Evolutionary conservation across 1,284 basidiomycete species (phyloP).

Genomic region (Leccinum subspadiceum): DNA sequence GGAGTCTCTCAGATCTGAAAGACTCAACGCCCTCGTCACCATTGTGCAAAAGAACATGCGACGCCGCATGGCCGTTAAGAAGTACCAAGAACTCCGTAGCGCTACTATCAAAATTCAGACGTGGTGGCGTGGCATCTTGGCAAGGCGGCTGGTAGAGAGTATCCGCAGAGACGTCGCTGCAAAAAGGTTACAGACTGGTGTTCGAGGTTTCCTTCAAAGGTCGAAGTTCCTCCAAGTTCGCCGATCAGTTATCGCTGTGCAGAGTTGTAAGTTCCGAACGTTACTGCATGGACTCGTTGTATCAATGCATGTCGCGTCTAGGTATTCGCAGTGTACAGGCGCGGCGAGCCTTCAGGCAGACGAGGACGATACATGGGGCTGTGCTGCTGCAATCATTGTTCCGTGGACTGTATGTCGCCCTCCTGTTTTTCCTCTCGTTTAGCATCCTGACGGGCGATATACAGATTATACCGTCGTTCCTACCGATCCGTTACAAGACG

Average conservation of each 20-base stretch:
- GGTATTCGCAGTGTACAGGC: conserved; percentile 82
- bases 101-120: conserved; percentile 88
- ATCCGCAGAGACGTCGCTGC: conserved; percentile 79
- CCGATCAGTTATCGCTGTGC: conserved; percentile 69
- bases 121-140: conserved; percentile 88
- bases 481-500: conserved; percentile 67
- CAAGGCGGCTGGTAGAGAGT: conserved; percentile 67
- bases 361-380: conserved; percentile 67
- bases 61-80: conserved; percentile 79
- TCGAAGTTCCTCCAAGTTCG: conserved; percentile 67
- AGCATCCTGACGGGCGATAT: conserved; percentile 9
- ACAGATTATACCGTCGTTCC: conserved; percentile 65
- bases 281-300: conserved; percentile 5
- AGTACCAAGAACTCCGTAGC: conserved; percentile 71
- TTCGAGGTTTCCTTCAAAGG: conserved; percentile 76
- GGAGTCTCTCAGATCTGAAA: conserved; percentile 85
- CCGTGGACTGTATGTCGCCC: conserved; percentile 75
- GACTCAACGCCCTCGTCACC: conserved; percentile 89
- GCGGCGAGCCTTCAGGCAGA: conserved; percentile 62
- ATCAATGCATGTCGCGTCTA: conserved; percentile 33
- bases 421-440: conserved; percentile 24
- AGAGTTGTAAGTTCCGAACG: conserved; percentile 71
- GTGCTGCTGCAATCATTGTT: conserved; percentile 81
- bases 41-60: conserved; percentile 98
- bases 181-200: conserved; percentile 71